Evolutionary conservation across 2,329 filamentous ascomycete genomes (phyloP), one percentile per base, ranked within the genome.

Genomic region (Nemania abortiva): DNA sequence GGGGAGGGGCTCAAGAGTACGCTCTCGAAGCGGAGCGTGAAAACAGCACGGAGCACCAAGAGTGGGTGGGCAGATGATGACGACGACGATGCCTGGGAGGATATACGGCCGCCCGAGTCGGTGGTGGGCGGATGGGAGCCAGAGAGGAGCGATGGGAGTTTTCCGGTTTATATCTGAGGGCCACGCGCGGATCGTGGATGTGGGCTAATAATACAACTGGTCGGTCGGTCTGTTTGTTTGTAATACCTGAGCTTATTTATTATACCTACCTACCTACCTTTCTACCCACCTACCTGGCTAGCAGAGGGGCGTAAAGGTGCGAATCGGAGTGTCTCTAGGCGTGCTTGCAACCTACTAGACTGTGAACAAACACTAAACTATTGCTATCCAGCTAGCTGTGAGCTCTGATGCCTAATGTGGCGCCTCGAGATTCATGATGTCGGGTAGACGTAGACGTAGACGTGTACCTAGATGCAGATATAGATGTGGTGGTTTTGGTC

Each of bases 51-150:
- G 29, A 77, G 74, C 39, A 58, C 65, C 22, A 74, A 75, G 63
- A 77, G 75, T 31, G 29, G 70, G 70, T 72, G 70, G 69, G 68
- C 47, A 9, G 70, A 66, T 13, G 73, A 73, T 9, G 72, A 70
- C 13, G 76, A 77, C 7, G 76, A 78, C 0, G 76, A 76, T 62
- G 73, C 72, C 9, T 78, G 77, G 77, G 76, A 77, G 37, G 77
- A 78, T 60, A 69, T 77, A 60, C 71, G 69, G 6, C 77, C 76
- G 13, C 73, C 77, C 1, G 73, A 72, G 52, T 75, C 75, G n/a
- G 71, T 70, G 2, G 63, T 74, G 11, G 74, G 72, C 20, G 74
- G 73, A 4, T 77, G 74, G 74, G 75, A 75, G 9, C 69, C 70
- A 5, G 70, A 63, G 3, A 68, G 62, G 56, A 76, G 75, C 53